phyloP scores from a whole-genome alignment of 148 eudicot species.

The Rhododendron williamsianum region DNA sequence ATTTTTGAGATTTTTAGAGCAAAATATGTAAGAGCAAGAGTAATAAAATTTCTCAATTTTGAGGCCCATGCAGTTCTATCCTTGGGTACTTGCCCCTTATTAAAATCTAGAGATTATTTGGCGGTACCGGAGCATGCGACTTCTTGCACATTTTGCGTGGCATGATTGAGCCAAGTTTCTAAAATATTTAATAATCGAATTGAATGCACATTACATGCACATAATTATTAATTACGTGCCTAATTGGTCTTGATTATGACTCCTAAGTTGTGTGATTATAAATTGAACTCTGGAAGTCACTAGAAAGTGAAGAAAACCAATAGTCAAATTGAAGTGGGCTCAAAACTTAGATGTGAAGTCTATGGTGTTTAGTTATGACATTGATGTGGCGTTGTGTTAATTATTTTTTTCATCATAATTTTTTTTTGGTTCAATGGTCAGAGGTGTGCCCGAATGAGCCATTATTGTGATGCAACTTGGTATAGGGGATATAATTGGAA shows the following conservation, averaged over 20 bases:
- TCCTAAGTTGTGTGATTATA: background rate
- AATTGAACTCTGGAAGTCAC: background rate
- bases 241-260: background rate
- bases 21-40: background rate
- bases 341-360: background rate
- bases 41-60: too few species aligned
- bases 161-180: background rate
- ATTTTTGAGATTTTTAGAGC: background rate
- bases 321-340: background rate
- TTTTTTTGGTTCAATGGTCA: too few species aligned
- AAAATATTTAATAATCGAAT: background rate
- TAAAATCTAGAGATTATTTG: background rate
- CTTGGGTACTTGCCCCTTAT: background rate
- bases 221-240: background rate
- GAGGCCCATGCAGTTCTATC: background rate
- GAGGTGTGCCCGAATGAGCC: background rate
- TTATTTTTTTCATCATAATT: background rate
- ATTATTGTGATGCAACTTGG: too few species aligned
- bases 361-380: background rate
- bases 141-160: background rate
- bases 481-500: too few species aligned
- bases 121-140: background rate
- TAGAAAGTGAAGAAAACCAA: background rate
- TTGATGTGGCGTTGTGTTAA: background rate
- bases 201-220: background rate